These are phyloP conservation scores for Ogataea neopini DNA, from an alignment of 805 yeast species.

Conservation along the genomic window DNA sequence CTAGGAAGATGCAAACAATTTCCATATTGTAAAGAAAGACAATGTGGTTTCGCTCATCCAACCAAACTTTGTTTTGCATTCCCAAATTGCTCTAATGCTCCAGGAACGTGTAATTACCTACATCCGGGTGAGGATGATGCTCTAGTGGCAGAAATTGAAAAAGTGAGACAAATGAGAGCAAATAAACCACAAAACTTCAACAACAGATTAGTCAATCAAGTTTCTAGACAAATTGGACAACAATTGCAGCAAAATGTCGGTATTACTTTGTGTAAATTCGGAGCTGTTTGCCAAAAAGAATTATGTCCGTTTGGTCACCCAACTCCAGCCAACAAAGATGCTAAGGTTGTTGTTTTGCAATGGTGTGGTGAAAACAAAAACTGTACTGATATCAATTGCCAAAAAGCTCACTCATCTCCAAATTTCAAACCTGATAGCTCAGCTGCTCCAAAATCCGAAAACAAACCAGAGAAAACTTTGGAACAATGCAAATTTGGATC, in stretches of 20 bases:
- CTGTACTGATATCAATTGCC: constrained; percentile 64
- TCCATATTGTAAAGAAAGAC: constrained; percentile 66
- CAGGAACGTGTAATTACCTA: constrained; percentile 79
- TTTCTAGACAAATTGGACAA: constrained; percentile 36
- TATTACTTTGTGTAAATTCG: constrained; percentile 72
- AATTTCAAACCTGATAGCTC: constrained; percentile 37
- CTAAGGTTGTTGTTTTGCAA: constrained; percentile 62
- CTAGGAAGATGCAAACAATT: constrained; percentile 66
- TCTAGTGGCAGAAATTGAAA: constrained; percentile 66
- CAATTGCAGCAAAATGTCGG: constrained; percentile 38
- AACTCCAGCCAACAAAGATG: constrained; percentile 77
- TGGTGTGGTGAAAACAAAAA: constrained; percentile 77
- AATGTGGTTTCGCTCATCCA: constrained; percentile 80
- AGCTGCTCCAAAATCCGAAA: constrained; percentile 15
- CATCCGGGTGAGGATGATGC: constrained; percentile 86
- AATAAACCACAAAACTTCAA: constrained; percentile 27
- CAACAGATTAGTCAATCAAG: constrained; percentile 31
- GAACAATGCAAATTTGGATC: constrained; percentile 83
- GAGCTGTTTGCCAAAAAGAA: constrained; percentile 71
- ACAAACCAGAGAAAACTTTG: constrained; percentile 49
- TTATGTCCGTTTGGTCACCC: constrained; percentile 91
- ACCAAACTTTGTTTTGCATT: constrained; percentile 70
- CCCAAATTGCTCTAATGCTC: constrained; percentile 76
- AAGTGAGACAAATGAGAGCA: constrained; percentile 42
- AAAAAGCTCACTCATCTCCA: constrained; percentile 83